These are phyloP conservation scores for Mrakiaceae sp. DNA, from an alignment of 1,284 basidiomycete species.

Conservation along the genomic window DNA sequence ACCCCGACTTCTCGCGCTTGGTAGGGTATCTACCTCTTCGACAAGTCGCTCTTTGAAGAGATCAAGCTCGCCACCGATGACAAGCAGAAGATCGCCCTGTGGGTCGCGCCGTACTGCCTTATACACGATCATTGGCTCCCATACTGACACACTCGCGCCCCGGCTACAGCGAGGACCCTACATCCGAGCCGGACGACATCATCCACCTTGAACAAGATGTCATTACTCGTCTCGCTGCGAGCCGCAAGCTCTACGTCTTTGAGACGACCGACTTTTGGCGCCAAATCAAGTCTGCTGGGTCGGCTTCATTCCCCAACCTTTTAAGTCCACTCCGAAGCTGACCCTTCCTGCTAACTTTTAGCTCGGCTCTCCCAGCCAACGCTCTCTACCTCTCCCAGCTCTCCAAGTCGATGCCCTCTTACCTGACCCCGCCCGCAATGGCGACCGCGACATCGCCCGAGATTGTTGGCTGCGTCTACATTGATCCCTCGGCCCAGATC, in stretches of 20 bases:
- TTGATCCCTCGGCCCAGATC: constrained; percentile 36
- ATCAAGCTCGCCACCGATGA: constrained; percentile 41
- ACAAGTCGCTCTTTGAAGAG: constrained; percentile 41
- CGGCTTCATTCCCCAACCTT: neutral
- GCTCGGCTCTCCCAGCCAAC: constrained; percentile 40
- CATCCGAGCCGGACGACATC: constrained; percentile 38
- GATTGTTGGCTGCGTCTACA: constrained; percentile 38
- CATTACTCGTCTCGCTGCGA: constrained; percentile 35
- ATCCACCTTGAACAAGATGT: constrained; percentile 43
- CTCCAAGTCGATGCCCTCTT: constrained; percentile 25
- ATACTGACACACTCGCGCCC: neutral
- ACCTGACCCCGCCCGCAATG: constrained; percentile 22
- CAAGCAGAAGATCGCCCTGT: constrained; percentile 36
- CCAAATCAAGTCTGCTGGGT: constrained; percentile 44
- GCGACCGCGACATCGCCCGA: constrained; percentile 23
- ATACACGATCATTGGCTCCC: neutral
- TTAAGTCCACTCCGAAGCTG: neutral
- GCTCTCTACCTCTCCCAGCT: constrained; percentile 36
- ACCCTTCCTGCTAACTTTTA: constrained; percentile 15
- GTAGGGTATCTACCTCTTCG: constrained; percentile 33
- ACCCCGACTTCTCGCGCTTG: neutral
- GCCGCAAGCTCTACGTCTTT: constrained; percentile 40
- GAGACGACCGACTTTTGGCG: constrained; percentile 40
- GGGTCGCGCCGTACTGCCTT: constrained; percentile 19
- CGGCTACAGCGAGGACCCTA: constrained; percentile 33